phyloP scores from a whole-genome alignment of 2,329 filamentous ascomycete species.

The Lachnellula hyalina region DNA sequence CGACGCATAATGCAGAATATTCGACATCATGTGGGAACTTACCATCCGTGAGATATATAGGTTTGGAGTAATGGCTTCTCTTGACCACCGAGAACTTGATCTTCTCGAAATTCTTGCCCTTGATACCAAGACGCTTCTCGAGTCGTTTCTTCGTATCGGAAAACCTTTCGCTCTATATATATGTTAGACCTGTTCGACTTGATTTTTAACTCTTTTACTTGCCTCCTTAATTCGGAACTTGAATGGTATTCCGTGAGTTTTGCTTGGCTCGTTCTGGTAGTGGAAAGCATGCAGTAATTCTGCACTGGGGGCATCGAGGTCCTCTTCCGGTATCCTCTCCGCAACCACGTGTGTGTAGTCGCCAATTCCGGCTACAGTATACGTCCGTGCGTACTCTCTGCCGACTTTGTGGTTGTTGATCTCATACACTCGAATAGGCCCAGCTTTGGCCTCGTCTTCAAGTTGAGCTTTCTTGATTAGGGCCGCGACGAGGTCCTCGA shows the following conservation, averaged over 20 bases:
- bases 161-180: constrained; percentile 69
- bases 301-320: constrained; percentile 50
- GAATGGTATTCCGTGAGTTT: constrained; percentile 86
- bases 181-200: constrained; percentile 5
- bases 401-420: constrained; percentile 77
- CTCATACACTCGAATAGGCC: constrained; percentile 76
- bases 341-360: constrained; percentile 81
- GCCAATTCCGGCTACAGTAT: constrained; percentile 73
- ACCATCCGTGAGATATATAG: constrained; percentile 85
- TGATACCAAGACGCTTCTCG: constrained; percentile 86
- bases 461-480: constrained; percentile 78
- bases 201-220: constrained; percentile 31
- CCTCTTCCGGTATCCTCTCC: constrained; percentile 72
- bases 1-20: neutral
- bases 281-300: constrained; percentile 78
- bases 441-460: constrained; percentile 63
- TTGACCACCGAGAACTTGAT: constrained; percentile 88
- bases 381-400: constrained; percentile 66
- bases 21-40: constrained; percentile 33
- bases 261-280: constrained; percentile 83
- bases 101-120: constrained; percentile 97
- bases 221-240: constrained; percentile 80
- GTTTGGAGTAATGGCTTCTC: constrained; percentile 66
- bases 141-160: constrained; percentile 91
- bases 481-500: constrained; percentile 70